These are phyloP conservation scores for Aspergillus cejpii DNA, from an alignment of 2,329 filamentous ascomycete genomes.

Conservation along the genomic window DNA sequence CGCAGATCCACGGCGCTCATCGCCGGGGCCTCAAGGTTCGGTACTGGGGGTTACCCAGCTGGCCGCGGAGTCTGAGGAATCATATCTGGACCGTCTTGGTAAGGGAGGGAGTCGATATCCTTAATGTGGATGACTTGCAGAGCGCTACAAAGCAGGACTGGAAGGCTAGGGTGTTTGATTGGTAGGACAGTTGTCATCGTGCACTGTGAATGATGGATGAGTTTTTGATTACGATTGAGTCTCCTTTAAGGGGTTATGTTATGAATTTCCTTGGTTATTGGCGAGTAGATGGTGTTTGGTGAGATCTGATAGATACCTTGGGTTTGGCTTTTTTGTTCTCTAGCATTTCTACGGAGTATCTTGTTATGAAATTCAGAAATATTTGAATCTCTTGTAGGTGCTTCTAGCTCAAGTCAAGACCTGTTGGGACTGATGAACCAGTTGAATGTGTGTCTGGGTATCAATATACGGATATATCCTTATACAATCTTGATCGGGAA, in stretches of 20 bases:
- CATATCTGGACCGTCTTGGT: constrained; percentile 50
- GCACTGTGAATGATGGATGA: neutral
- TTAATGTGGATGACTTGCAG: constrained; percentile 54
- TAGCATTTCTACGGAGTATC: neutral
- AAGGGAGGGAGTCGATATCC: constrained; percentile 49
- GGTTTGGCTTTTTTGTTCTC: neutral
- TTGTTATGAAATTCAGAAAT: neutral
- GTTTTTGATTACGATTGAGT: neutral
- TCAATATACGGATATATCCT: neutral
- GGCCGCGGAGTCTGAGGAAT: constrained; percentile 50
- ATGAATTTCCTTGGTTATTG: too few relatives aligned
- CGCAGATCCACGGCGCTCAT: constrained; percentile 49
- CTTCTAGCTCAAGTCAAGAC: too few relatives aligned
- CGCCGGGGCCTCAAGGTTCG: constrained; percentile 48
- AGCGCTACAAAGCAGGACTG: constrained; percentile 46
- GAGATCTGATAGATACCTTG: neutral
- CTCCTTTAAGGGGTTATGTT: neutral
- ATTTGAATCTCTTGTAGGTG: too few relatives aligned
- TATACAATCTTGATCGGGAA: neutral
- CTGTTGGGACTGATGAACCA: too few relatives aligned
- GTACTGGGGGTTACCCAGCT: constrained; percentile 53
- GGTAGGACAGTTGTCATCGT: constrained; percentile 19
- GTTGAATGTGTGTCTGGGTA: neutral
- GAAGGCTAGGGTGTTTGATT: constrained; percentile 33
- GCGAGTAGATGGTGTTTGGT: neutral